Evolutionary conservation across 2,329 filamentous ascomycete genomes (phyloP), one percentile per base, ranked within the genome.

Genomic region (Venturia aucupariae): DNA sequence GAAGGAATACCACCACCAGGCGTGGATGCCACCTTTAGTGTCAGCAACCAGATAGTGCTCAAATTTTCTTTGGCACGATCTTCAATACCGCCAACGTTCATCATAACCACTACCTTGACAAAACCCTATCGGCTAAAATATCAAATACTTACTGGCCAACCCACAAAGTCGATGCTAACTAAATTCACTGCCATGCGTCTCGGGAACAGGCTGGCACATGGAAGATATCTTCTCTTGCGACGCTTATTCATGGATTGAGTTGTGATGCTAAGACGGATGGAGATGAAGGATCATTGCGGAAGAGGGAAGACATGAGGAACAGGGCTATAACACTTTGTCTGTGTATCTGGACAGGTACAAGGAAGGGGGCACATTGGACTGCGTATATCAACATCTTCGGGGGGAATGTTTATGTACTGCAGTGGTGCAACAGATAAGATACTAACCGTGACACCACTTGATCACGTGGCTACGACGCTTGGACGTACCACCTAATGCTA

Each of bases 191-290:
- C 39, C 15, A 15, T 59, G 27, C 30, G 35, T 32, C 35, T 13
- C 7, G 4, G 4, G 15, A 44, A 15, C 13, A 42, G 22, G 61
- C 67, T 3, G 70, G 68, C 0, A 35, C 71, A 0, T 75, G 71
- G 71, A 75, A 75, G 35, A 74, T 69, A 0, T 74, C 72, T 8
- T 66, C 72, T 0, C 70, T 75, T 67, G 70, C 72, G 0, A 67
- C 69, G 0, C 62, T 74, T 4, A 39, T 42, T 6, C 24, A 61
- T 64, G 61, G 61, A 4, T 38, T 62, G 17, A 39, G 44, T 35
- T 42, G 32, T 6, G 39, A 39, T 42, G 60, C 60, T 17, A 61
- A 61, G 24, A 48, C 17, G 44, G 4, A 17, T 24, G 44, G 44
- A 22, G 44, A 48, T 24, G 44, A 19, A 22, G 44, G 44, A 5